Percentiles rank a stretch among this genome's conserved stretches.
Evolutionary conservation across 139 green algal species (phyloP).

Genomic region (Dunaliella sp.): DNA sequence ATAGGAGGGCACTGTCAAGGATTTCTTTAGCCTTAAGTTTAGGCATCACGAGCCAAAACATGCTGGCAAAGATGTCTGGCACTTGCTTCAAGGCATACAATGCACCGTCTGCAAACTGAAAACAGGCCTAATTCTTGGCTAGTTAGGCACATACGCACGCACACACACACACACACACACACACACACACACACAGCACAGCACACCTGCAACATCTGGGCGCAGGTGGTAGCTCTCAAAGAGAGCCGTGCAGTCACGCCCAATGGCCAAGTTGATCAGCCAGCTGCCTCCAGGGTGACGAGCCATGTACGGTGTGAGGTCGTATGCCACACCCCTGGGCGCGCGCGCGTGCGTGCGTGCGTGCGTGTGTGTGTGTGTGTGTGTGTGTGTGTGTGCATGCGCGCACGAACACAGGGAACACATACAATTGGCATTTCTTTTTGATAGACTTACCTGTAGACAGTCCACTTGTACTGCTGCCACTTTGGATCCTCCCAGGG

Average conservation of each 20-base stretch:
- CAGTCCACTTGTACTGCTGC: slow-evolving; percentile 61
- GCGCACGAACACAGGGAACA: no score
- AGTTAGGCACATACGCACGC: no score
- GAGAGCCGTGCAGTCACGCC: slow-evolving; percentile 76
- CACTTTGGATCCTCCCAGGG: slow-evolving; percentile 70
- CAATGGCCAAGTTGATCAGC: slow-evolving; percentile 78
- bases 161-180: no score
- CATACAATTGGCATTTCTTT: no score
- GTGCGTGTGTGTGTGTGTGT: background rate
- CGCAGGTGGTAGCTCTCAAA: slow-evolving; percentile 85
- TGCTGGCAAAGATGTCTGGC: no score
- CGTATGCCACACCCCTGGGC: slow-evolving; percentile 51
- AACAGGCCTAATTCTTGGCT: no score
- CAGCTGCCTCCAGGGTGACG: slow-evolving; percentile 66
- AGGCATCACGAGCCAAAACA: no score
- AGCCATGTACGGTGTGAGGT: slow-evolving; percentile 56
- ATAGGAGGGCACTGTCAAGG: no score
- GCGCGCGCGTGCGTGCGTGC: background rate
- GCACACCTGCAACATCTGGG: slow-evolving; percentile 52
- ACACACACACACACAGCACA: no score
- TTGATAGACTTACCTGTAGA: slow-evolving; percentile 51
- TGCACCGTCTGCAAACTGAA: no score
- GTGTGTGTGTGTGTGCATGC: background rate
- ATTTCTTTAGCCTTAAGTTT: no score
- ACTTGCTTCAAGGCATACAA: no score